Base-by-base conservation (phyloP, 148 eudicot genomes). In the Chenopodium suecicum region DNA sequence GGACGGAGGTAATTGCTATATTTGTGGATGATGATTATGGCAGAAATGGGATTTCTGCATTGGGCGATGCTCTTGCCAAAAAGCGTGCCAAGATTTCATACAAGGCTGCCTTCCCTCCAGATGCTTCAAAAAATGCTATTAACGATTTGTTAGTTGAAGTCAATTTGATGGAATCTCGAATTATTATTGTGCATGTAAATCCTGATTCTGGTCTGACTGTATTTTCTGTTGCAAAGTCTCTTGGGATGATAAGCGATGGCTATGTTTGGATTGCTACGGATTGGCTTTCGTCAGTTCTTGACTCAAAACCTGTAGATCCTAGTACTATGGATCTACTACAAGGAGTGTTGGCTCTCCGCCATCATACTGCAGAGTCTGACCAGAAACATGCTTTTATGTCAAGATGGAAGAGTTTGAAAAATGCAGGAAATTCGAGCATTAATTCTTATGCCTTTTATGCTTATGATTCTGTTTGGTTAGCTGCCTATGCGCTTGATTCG, bases 201-300 rank as follows among this genome's bases (percentile, higher is more conserved):
- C 98, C 98, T 19, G 98, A 93, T 86, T 87, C 97, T 19, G 98
- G 98, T 44, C 76, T 93, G 66, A 81, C 66, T 13, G 54, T 95
- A 60, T 93, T 95, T 71, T 80, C 88, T 11, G 85, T 81, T 67
- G 98, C 98, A 3, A 91, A 90, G 71, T 54, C 79, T 77, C 89
- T 95, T 44, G 93, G 90, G 69, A 95, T 95, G 98, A 79, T 92
- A 91, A 58, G 27, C 44, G 79, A 41, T 63, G 94, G 97, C 44
- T 95, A 93, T 88, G 97, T 92, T 80, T 95, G 98, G 98, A 93
- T 95, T 80, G 88, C 97, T 46, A 92, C 97, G 9, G 95, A 95
- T 83, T 95, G 98, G 98, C 96, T 95, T 84, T 85, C 96, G 29
- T 82, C 96, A 7, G 63, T 92, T 60, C 77, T 95, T 54, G 98